phyloP scores from a whole-genome alignment of 2,329 filamentous ascomycete genomes.

The Annulohypoxylon truncatum region DNA sequence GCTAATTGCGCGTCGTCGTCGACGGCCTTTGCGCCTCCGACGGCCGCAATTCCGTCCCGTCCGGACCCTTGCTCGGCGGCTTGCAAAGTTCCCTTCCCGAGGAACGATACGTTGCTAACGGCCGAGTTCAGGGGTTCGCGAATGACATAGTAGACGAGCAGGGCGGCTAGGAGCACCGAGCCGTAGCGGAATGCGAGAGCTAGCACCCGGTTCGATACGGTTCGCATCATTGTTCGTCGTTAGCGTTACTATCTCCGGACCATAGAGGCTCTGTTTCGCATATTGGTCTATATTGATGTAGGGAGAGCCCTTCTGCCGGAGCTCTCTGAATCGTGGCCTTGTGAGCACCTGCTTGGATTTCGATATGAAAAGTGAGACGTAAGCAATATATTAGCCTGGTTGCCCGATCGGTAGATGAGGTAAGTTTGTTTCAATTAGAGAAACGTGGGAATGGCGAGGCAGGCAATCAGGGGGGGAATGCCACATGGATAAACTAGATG shows the following conservation, averaged over 20 bases:
- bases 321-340: slow-evolving; percentile 30
- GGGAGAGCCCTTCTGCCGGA: slow-evolving; percentile 36
- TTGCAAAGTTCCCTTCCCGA: slow-evolving; percentile 16
- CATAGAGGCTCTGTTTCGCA: slow-evolving; percentile 41
- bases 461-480: slow-evolving; percentile 25
- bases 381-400: slow-evolving; percentile 35
- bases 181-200: slow-evolving; percentile 49
- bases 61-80: slow-evolving; percentile 3
- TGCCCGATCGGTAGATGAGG: slow-evolving; percentile 23
- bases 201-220: slow-evolving; percentile 46
- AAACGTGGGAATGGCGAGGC: slow-evolving; percentile 15
- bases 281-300: slow-evolving; percentile 40
- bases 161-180: slow-evolving; percentile 47
- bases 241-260: slow-evolving; percentile 44
- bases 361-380: slow-evolving; percentile 33
- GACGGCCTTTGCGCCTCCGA: slow-evolving; percentile 7
- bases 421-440: slow-evolving; percentile 37
- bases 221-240: slow-evolving; percentile 47
- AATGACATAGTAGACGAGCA: slow-evolving; percentile 50
- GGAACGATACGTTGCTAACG: slow-evolving; percentile 32
- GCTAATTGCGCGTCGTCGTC: slow-evolving; percentile 6
- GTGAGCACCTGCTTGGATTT: slow-evolving; percentile 16
- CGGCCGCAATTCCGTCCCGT: slow-evolving; percentile 12
- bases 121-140: slow-evolving; percentile 43
- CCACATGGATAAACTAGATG: slow-evolving; percentile 31